Evolutionary conservation across 345 rosid species (phyloP).

Genomic region (Lumnitzera racemosa): DNA sequence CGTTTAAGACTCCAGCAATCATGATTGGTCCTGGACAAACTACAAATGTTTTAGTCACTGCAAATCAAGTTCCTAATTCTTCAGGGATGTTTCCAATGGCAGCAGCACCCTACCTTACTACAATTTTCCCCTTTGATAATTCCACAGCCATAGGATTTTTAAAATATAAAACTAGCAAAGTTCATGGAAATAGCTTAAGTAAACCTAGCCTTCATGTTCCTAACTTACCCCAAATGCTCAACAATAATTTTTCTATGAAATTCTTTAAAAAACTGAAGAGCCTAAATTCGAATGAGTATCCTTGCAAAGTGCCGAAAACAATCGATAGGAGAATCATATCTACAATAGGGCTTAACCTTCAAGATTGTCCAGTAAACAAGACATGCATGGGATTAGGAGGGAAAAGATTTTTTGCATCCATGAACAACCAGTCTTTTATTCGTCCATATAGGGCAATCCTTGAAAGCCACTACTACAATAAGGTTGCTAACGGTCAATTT

Average conservation of each 20-base stretch:
- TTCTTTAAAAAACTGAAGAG: conserved; percentile 26
- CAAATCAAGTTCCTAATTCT: conserved; percentile 25
- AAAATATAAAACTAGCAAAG: conserved; percentile 18
- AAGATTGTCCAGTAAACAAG: conserved; percentile 33
- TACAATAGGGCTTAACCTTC: conserved; percentile 44
- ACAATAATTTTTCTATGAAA: conserved; percentile 34
- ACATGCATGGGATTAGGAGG: conserved; percentile 35
- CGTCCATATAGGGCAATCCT: conserved; percentile 37
- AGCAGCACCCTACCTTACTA: conserved; percentile 42
- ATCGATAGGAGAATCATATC: conserved; percentile 40
- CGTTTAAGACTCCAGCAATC: conserved; percentile 36
- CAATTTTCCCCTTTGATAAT: conserved; percentile 43
- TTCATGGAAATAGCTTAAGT: not conserved
- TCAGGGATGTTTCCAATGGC: conserved; percentile 42
- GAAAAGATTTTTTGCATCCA: conserved; percentile 36
- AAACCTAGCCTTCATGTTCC: conserved; percentile 1
- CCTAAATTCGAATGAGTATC: conserved; percentile 37
- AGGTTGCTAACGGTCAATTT: not conserved
- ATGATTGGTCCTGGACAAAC: conserved; percentile 69
- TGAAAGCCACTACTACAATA: conserved; percentile 36
- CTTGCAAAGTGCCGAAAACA: conserved; percentile 46
- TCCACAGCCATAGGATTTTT: conserved; percentile 47
- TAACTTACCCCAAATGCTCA: conserved; percentile 34
- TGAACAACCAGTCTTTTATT: conserved; percentile 55
- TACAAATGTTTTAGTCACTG: conserved; percentile 43